Conservation (phyloP, 2,329 filamentous ascomycete species). For the Mycosphaerella arachidis region DNA sequence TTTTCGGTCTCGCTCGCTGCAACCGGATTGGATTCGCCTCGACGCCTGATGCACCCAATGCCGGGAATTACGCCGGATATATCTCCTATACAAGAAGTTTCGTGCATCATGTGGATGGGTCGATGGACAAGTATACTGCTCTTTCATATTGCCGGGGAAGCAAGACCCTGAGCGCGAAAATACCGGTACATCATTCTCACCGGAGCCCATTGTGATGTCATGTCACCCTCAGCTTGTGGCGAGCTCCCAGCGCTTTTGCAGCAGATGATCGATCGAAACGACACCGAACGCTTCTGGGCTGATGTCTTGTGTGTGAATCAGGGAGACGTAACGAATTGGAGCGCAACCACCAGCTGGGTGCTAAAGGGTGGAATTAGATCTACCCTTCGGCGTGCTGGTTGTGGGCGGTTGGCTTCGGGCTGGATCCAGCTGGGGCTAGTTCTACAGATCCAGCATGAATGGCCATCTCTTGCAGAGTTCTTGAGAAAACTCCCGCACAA, state of each 20-base stretch:
- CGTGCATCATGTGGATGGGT: neutral
- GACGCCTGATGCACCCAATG: too few relatives aligned
- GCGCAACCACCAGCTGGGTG: neutral
- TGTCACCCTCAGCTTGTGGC: neutral
- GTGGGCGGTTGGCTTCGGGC: neutral
- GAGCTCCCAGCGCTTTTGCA: neutral
- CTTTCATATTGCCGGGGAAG: neutral
- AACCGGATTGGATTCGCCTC: too few relatives aligned
- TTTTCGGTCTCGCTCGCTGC: too few relatives aligned
- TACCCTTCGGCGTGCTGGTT: neutral
- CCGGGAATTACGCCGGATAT: too few relatives aligned
- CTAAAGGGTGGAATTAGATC: neutral
- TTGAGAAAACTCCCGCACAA: too few relatives aligned
- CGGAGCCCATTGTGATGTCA: neutral
- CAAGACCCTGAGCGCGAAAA: neutral
- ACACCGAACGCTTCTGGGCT: neutral
- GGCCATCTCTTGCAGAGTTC: neutral
- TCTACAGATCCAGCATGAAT: neutral
- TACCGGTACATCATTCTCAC: neutral
- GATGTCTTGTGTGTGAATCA: neutral
- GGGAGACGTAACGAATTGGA: neutral
- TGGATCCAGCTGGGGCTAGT: neutral
- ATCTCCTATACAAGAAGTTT: too few relatives aligned
- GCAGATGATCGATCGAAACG: neutral
- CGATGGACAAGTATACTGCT: neutral